Base-by-base conservation (phyloP, 1,284 basidiomycete species). In the Boletus sp. region DNA sequence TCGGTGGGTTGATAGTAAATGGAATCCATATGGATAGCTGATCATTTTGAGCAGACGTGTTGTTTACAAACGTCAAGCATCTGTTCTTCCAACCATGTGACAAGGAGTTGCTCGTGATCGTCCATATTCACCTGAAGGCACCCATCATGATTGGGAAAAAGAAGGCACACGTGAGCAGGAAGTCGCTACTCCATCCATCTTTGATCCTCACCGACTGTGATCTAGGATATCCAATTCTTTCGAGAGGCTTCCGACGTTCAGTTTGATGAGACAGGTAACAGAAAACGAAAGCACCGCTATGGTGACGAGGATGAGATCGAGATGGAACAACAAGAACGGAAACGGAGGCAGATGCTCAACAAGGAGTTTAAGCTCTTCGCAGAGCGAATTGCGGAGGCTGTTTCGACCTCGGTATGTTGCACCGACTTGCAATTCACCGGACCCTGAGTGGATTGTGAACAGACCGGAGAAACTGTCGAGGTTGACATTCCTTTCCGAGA, bases 231-330 rank as follows among this genome's bases (percentile, higher is more conserved):
- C 8, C 96, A 99, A 80, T 98, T 99, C 71, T 96, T 91, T 75
- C 90, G 96, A 20, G 96, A 99, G 72, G 96, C 94, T 2, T 91
- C 92, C 0, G 96, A 99, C 62, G 93, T 95, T 30, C 91, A 95
- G 57, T 99, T 98, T 63, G 96, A 99, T 64, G 96, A 99, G 71
- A 97, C 94, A 0, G 95, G 95, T n/a, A 98, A 98, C 65, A 83
- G 94, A 57, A 99, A 98, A 70, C 84, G 96, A 52, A 94, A 96
- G 71, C 91, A 95, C 57, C 84, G 94, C 47, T 97, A 96, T 62
- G 95, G 95, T 34, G 96, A 99, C 64, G 96, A 99, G 68, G 96
- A 99, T 66, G 96, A 99, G 72, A 94, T 99, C 55, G 95, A 99
- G 73, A 88, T 96, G 70, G 96, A 99, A 66, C 95, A 98, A 66